phyloP scores from a whole-genome alignment of 176 grass and related monocot species.

The Oryza brachyantha region DNA sequence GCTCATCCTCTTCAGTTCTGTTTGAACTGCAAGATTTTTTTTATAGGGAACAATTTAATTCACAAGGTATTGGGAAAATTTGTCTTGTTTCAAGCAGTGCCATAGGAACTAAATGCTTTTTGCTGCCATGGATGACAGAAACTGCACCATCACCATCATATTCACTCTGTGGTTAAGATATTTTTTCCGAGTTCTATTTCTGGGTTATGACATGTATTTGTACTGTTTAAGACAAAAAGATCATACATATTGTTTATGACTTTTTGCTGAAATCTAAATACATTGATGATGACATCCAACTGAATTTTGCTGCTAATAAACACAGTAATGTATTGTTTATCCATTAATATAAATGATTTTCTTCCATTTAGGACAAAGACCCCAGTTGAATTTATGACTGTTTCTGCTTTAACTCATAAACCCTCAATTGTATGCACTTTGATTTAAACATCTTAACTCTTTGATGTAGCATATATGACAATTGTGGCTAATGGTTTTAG shows the following conservation, averaged over 20 bases:
- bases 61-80: not conserved
- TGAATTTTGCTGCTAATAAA: slow-evolving; percentile 47
- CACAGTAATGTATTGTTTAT: not conserved
- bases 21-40: not conserved
- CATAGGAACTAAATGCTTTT: not conserved
- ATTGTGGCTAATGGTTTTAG: not conserved
- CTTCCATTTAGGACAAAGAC: not conserved
- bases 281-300: slow-evolving; percentile 35
- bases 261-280: slow-evolving; percentile 23
- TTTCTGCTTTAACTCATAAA: not conserved
- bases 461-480: not conserved
- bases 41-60: not conserved
- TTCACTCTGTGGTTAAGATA: not conserved
- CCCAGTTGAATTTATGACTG: not conserved
- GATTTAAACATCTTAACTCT: not conserved
- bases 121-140: not conserved
- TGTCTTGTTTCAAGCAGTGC: not conserved
- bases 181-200: not conserved
- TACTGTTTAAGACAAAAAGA: not conserved
- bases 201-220: slow-evolving; percentile 6
- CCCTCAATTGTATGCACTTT: not conserved
- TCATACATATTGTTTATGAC: not conserved
- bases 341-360: not conserved
- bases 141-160: not conserved
- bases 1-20: not conserved